A percentile compares a stretch with the other conserved stretches of the same genome.
Evolutionary conservation across 345 rosid species (phyloP).

Genomic region (Populus pruinosa): DNA sequence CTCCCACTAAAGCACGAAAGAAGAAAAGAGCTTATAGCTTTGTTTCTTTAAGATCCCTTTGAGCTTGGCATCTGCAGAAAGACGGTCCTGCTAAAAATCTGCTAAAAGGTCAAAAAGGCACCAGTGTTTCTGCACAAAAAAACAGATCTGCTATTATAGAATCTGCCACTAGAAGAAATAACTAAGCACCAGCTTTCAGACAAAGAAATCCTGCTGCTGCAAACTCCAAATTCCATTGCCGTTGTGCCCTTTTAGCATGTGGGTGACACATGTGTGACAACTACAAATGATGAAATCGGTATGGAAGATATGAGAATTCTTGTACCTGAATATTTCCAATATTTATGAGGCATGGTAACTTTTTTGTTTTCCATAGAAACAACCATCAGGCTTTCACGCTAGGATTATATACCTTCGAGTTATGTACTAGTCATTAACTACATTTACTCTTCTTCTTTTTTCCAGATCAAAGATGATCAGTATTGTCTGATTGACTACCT

Average conservation of each 20-base stretch:
- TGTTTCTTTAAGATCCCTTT: not conserved
- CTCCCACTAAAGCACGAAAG: not conserved
- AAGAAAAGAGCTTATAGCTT: not conserved
- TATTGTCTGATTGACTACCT: no score
- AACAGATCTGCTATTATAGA: not conserved
- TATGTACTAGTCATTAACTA: no score
- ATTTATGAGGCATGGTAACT: no score
- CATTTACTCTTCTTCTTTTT: no score
- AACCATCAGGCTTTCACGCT: no score
- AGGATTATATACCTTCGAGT: no score
- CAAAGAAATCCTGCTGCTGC: not conserved
- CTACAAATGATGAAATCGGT: not conserved
- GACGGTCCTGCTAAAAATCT: not conserved
- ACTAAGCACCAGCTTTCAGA: not conserved
- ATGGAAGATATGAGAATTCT: not conserved
- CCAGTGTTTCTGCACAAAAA: slow-evolving; percentile 7
- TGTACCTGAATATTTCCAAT: no score
- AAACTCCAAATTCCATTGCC: not conserved
- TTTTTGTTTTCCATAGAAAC: no score
- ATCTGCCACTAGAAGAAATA: slow-evolving; percentile 1
- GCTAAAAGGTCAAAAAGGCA: not conserved
- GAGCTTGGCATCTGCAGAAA: not conserved
- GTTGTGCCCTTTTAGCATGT: not conserved
- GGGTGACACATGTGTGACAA: not conserved
- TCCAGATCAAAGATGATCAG: no score